phyloP scores from a whole-genome alignment of 345 rosid genomes.

The Stellera chamaejasme region DNA sequence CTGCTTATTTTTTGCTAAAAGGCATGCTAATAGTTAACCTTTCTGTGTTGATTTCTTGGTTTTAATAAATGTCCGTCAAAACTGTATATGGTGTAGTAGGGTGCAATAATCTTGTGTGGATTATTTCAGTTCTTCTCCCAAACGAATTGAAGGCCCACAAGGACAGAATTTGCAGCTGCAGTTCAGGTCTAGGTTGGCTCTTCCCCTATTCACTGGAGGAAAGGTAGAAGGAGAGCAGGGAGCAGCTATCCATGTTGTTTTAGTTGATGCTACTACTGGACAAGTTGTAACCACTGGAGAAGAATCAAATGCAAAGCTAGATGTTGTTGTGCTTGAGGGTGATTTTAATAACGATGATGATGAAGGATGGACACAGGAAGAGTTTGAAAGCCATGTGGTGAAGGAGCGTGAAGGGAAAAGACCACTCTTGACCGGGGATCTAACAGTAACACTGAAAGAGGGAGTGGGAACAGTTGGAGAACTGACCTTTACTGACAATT shows the following conservation, averaged over 20 bases:
- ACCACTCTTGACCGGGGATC: constrained; percentile 80
- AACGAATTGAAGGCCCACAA: constrained; percentile 83
- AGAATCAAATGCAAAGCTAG: constrained; percentile 72
- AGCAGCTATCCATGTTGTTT: constrained; percentile 79
- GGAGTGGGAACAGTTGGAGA: constrained; percentile 96
- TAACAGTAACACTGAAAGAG: constrained; percentile 88
- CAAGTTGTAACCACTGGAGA: constrained; percentile 73
- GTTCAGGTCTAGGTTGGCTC: constrained; percentile 86
- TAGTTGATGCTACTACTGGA: constrained; percentile 60
- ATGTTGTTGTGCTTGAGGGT: constrained; percentile 92
- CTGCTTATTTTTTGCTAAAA: no score
- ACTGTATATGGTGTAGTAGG: no score
- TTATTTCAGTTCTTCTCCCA: constrained; percentile 66
- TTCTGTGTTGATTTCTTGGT: no score
- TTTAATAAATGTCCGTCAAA: no score
- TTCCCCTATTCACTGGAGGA: constrained; percentile 97
- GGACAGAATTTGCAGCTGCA: constrained; percentile 68
- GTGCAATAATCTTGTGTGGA: no score
- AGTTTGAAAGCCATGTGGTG: constrained; percentile 87
- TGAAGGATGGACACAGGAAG: constrained; percentile 88
- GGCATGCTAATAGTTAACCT: no score
- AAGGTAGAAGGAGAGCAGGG: constrained; percentile 99
- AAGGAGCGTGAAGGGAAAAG: constrained; percentile 97
- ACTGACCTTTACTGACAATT: constrained; percentile 85
- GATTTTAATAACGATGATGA: constrained; percentile 90